These are phyloP conservation scores for Fragaria nilgerrensis DNA, from an alignment of 306 rosid genomes.

Conservation along the genomic window DNA sequence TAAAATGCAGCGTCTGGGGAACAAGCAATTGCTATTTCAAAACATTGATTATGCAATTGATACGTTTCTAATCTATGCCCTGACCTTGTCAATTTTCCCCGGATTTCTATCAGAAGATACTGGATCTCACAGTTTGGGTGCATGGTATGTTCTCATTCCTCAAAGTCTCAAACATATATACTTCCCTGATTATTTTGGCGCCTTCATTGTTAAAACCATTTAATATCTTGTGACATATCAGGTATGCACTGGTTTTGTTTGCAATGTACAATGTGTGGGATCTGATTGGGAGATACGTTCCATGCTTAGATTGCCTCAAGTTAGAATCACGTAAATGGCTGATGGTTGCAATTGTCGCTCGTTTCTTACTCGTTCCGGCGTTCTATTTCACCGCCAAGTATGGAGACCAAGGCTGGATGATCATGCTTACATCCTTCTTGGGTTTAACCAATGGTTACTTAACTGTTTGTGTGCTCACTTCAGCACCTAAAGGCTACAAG, in stretches of 20 bases:
- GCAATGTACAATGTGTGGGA: slow-evolving; percentile 70
- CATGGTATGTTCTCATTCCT: slow-evolving; percentile 69
- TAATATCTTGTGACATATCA: slow-evolving; percentile 22
- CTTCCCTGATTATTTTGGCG: background rate
- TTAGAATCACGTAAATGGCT: slow-evolving; percentile 61
- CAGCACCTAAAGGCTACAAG: slow-evolving; percentile 94
- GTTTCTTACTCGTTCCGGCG: slow-evolving; percentile 65
- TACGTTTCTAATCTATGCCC: slow-evolving; percentile 52
- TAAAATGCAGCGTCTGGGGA: slow-evolving; percentile 48
- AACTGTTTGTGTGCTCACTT: slow-evolving; percentile 77
- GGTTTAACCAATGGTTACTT: slow-evolving; percentile 81
- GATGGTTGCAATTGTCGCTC: slow-evolving; percentile 33
- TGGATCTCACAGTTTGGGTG: slow-evolving; percentile 69
- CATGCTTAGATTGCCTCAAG: slow-evolving; percentile 48
- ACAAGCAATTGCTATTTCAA: slow-evolving; percentile 54
- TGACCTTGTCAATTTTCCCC: slow-evolving; percentile 79
- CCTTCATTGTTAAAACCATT: background rate
- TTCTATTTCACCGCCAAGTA: slow-evolving; percentile 83
- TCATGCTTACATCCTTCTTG: slow-evolving; percentile 66
- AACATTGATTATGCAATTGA: slow-evolving; percentile 75
- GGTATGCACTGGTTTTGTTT: slow-evolving; percentile 84
- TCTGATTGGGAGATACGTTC: slow-evolving; percentile 83
- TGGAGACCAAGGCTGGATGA: slow-evolving; percentile 88
- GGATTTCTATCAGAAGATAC: slow-evolving; percentile 96
- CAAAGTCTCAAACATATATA: too few species aligned